Base-by-base conservation (phyloP, 495 filamentous ascomycete genomes). In the Aspergillus panamensis region DNA sequence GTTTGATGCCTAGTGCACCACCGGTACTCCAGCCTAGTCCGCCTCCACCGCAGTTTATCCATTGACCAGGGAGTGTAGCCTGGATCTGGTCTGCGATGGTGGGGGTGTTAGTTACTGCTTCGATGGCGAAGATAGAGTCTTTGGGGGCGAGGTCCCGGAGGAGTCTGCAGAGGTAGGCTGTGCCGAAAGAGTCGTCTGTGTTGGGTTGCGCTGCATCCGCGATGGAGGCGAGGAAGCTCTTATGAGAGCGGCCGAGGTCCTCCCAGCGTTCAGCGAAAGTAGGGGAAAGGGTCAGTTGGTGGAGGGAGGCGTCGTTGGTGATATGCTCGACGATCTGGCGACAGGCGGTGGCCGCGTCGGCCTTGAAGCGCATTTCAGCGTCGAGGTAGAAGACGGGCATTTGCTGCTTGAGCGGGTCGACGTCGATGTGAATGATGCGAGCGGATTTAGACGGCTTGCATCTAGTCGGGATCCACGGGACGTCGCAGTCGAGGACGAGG, bases 1-100 rank as follows among this genome's bases (percentile, higher is more conserved):
- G 77, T 66, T 95, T 95, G 60, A 95, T 87, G 14, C 92, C 92
- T 2, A 94, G 71, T 2, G 88, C 80, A 43, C 81, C 92, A 50
- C 92, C 92, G 8, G 91, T 91, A 16, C 87, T 90, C 92, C 92
- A 96, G n/a, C 92, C 92, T 0, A 96, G 79, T 7, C 92, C 92
- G 44, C 92, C 92, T 40, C 90, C 92, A 19, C 92, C 92, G 66
- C 91, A 94, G 71, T 92, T 92, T 66, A 92, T 81, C 82, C 87
- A 90, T 10, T 80, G 81, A 3, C 87, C 87, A 0, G 90, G 90
- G 0, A 82, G 61, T n/a, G 79, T 86, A 14, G 83, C 82, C 67
- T 80, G 82, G n/a, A 94, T 60, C 59, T 89, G 85, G 56, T 96
- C 89, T 35, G 89, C 87, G 13, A 92, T 84, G 51, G 86, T 81